Evolutionary conservation across 1,284 basidiomycete species (phyloP), one percentile per base, ranked within the genome.

Genomic region (Paramarasmius palmivorus): DNA sequence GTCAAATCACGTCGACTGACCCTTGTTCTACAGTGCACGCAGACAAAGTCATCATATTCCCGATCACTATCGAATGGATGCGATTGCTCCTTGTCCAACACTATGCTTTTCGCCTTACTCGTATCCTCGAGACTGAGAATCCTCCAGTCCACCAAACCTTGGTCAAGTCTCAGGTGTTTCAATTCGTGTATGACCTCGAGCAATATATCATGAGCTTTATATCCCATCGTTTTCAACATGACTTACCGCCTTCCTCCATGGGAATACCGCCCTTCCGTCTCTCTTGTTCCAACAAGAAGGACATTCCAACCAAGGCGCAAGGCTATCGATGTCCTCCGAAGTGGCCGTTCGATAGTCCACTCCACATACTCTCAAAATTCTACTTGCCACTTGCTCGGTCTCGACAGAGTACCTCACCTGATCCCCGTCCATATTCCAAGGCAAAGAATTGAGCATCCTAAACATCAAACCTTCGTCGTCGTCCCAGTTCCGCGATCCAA

Each of bases 211-310:
- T 25, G 8, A 50, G 34, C n/a, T 14, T 17, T 15, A 26, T 2
- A n/a, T 40, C 9, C 19, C 12, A 12, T 40, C 39, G 22, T 10
- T 22, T 34, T 2, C 10, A 15, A 17, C 39, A 39, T n/a, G 36
- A 26, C 54, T n/a, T 22, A 61, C 58, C 52, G 56, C 56, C 37
- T 57, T 57, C 14, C 57, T 57, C 59, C 59, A 60, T 39, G 50
- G 50, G 37, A 60, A 59, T 22, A 60, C 53, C 3, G 52, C 38
- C 2, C 55, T 4, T 50, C 60, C 49, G 34, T 50, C n/a, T 42
- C n/a, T 25, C 40, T 45, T 45, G 15, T 56, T 54, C 6, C 36
- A 19, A 32, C 60, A 57, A n/a, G 42, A 36, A 19, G 50, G 9
- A 44, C 60, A 61, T 32, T 52, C 56, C 12, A 61, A 26, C 60